Evolutionary conservation across 306 rosid species (phyloP).

Genomic region (Prosopis cineraria): DNA sequence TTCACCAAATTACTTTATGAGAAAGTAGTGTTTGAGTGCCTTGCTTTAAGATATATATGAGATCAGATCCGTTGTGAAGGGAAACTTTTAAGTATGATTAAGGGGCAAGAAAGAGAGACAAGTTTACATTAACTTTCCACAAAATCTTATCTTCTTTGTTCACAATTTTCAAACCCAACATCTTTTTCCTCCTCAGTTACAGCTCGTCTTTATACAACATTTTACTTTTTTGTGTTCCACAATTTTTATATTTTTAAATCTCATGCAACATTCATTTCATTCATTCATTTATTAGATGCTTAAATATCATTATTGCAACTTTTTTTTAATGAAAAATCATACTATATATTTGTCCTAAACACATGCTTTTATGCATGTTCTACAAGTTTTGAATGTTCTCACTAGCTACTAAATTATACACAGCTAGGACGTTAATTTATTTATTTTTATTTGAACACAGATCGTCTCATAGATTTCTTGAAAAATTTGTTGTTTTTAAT

Average conservation of each 20-base stretch:
- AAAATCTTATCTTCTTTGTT: constrained; percentile 29
- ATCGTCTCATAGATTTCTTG: not conserved
- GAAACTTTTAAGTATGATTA: constrained; percentile 29
- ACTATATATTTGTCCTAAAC: no score
- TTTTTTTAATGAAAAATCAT: no score
- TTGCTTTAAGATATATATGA: constrained; percentile 18
- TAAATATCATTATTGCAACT: no score
- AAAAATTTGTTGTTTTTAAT: not conserved
- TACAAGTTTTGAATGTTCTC: not conserved
- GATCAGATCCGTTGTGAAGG: constrained; percentile 33
- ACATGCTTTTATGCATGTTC: no score
- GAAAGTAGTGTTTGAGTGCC: constrained; percentile 20
- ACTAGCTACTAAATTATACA: no score
- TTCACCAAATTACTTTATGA: not conserved
- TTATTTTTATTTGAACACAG: no score
- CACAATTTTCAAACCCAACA: constrained; percentile 37
- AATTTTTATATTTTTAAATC: not conserved
- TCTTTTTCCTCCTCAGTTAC: constrained; percentile 34
- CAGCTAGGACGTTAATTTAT: not conserved
- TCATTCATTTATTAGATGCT: not conserved
- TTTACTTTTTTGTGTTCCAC: constrained; percentile 6
- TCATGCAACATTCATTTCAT: no score
- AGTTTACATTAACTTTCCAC: not conserved
- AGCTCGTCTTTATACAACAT: constrained; percentile 27
- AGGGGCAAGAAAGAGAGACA: not conserved